Conservation (phyloP, 495 filamentous ascomycete species). For the Trichoderma parareesei region DNA sequence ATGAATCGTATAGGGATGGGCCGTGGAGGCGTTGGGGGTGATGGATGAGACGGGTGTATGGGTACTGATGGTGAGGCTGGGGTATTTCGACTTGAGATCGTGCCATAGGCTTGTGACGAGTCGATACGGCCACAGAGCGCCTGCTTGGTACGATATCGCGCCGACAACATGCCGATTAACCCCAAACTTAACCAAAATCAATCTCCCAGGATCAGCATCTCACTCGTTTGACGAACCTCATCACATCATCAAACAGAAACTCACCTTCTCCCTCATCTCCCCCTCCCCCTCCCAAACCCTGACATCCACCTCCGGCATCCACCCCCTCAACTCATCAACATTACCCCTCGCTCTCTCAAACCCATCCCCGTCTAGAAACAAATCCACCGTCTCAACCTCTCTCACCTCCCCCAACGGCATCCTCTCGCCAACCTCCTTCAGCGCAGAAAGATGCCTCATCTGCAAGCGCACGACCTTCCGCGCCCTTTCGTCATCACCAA, state of each 20-base stretch:
- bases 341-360: slow-evolving; percentile 29
- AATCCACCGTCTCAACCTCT: slow-evolving; percentile 30
- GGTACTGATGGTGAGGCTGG: slow-evolving; percentile 31
- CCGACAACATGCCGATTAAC: slow-evolving; percentile 23
- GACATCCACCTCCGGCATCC: slow-evolving; percentile 28
- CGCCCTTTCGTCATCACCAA: slow-evolving; percentile 11
- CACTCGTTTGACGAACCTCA: background rate
- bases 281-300: slow-evolving; percentile 17
- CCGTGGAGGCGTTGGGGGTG: background rate
- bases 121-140: slow-evolving; percentile 36
- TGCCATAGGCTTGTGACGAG: slow-evolving; percentile 35
- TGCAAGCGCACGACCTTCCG: slow-evolving; percentile 25
- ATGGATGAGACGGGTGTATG: slow-evolving; percentile 24
- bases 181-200: slow-evolving; percentile 18
- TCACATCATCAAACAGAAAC: background rate
- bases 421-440: slow-evolving; percentile 22
- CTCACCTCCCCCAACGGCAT: slow-evolving; percentile 23
- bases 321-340: slow-evolving; percentile 22
- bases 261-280: slow-evolving; percentile 23
- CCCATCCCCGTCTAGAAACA: slow-evolving; percentile 25
- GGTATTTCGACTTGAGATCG: slow-evolving; percentile 22
- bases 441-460: slow-evolving; percentile 21
- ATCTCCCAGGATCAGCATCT: background rate
- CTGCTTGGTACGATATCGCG: slow-evolving; percentile 30
- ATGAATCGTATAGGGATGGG: slow-evolving; percentile 21